Evolutionary conservation across 164 flowering plant species (phyloP).

Genomic region (Vitis amurensis): DNA sequence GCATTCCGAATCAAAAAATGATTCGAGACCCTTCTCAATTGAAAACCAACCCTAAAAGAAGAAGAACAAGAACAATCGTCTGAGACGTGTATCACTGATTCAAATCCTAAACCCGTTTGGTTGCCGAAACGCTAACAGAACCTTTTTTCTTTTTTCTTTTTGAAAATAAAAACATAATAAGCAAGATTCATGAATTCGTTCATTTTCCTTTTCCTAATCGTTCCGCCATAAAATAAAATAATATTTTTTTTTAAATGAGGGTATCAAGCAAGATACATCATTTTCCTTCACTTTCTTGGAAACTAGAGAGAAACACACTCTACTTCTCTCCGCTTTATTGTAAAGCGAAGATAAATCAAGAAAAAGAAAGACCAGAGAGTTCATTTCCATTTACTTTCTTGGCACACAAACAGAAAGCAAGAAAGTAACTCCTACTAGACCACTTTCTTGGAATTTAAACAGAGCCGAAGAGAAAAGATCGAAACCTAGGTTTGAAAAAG

Average conservation of each 20-base stretch:
- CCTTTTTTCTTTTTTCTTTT: too few species aligned
- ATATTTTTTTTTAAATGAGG: not conserved
- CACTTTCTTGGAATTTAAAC: not conserved
- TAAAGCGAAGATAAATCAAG: too few species aligned
- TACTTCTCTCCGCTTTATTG: too few species aligned
- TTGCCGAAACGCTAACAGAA: too few species aligned
- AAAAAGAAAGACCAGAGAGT: too few species aligned
- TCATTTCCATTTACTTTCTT: not conserved
- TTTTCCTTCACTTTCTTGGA: not conserved
- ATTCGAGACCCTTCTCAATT: constrained; percentile 22
- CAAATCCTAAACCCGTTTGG: too few species aligned
- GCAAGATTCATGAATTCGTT: too few species aligned
- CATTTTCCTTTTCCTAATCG: too few species aligned
- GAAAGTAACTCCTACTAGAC: not conserved
- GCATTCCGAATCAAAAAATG: constrained; percentile 33
- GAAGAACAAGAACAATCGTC: not conserved
- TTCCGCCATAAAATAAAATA: too few species aligned
- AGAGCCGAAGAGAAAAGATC: not conserved
- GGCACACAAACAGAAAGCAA: not conserved
- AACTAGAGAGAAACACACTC: not conserved
- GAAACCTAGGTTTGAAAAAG: constrained; percentile 1
- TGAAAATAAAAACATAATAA: too few species aligned
- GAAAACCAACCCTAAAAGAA: constrained; percentile 30
- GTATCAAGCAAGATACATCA: not conserved
- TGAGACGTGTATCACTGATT: not conserved